Conservation (phyloP, 164 flowering plant genomes). For the Tinospora cordifolia region DNA sequence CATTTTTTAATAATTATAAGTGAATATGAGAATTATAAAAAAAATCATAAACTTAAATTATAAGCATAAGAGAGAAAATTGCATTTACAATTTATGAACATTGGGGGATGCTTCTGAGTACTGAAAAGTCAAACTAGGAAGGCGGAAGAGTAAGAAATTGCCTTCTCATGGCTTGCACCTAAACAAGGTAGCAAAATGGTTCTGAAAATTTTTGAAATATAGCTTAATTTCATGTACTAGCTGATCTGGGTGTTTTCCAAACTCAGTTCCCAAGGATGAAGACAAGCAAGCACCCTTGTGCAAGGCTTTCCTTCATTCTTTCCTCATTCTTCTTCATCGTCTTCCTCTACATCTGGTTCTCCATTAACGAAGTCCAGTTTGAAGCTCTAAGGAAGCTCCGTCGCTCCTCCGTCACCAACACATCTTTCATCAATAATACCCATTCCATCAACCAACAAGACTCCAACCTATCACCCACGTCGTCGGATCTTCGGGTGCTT, state of each 20-base stretch:
- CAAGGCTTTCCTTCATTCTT: constrained; percentile 26
- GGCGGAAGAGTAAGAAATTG: constrained; percentile 4
- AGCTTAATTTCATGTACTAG: background rate
- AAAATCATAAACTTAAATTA: too few species aligned
- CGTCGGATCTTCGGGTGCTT: constrained; percentile 43
- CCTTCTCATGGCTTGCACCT: constrained; percentile 8
- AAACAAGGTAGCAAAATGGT: constrained; percentile 5
- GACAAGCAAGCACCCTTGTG: constrained; percentile 2
- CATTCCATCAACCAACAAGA: background rate
- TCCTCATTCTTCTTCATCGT: constrained; percentile 46
- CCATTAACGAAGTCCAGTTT: constrained; percentile 57
- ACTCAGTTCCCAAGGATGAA: constrained; percentile 11
- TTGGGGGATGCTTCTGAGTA: too few species aligned
- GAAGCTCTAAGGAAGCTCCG: constrained; percentile 36
- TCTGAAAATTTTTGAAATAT: background rate
- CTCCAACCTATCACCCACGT: background rate
- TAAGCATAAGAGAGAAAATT: too few species aligned
- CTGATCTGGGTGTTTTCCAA: background rate
- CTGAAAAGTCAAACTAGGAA: constrained; percentile 9
- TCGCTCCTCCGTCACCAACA: constrained; percentile 27
- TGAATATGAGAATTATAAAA: too few species aligned
- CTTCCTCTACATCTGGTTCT: constrained; percentile 54
- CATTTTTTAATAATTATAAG: too few species aligned
- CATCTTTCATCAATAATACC: background rate
- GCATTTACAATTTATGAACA: too few species aligned